Evolutionary conservation across 2,329 filamentous ascomycete genomes (phyloP).

Genomic region (Didymosphaeria variabile): DNA sequence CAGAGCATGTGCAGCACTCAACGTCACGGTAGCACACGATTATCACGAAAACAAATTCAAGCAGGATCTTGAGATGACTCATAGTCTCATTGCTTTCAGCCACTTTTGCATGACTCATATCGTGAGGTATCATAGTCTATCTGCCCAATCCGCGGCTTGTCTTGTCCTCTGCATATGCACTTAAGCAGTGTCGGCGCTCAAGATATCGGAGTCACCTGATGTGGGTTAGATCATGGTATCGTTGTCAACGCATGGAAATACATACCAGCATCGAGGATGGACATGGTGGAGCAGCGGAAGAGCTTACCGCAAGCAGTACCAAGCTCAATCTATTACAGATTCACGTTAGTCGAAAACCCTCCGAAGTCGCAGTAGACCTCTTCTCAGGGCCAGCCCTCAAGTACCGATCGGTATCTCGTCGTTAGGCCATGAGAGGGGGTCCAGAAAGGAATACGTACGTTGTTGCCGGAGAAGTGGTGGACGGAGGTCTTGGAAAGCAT

Average conservation of each 20-base stretch:
- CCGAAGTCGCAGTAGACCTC: constrained; percentile 87
- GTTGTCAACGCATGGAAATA: constrained; percentile 7
- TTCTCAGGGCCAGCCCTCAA: constrained; percentile 80
- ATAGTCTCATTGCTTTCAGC: constrained; percentile 10
- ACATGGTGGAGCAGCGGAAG: constrained; percentile 97
- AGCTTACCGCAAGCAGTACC: constrained; percentile 99
- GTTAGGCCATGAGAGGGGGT: constrained; percentile 50
- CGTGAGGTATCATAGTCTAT: constrained; percentile 31
- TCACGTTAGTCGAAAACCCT: constrained; percentile 76
- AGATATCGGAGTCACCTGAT: constrained; percentile 84
- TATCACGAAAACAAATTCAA: not conserved
- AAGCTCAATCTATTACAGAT: constrained; percentile 82
- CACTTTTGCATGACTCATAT: constrained; percentile 9
- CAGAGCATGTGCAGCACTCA: not conserved
- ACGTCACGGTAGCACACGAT: not conserved
- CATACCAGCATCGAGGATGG: constrained; percentile 87
- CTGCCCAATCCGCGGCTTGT: constrained; percentile 29
- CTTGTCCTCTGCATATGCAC: constrained; percentile 24
- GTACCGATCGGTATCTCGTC: constrained; percentile 45
- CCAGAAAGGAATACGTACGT: constrained; percentile 74
- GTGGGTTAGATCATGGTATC: constrained; percentile 23
- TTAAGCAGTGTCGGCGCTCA: constrained; percentile 72
- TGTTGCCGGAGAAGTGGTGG: constrained; percentile 98
- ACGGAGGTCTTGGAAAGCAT: constrained; percentile 86
- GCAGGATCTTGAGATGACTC: not conserved